phyloP scores from a whole-genome alignment of 2,329 filamentous ascomycete genomes.

The Ophiostoma quercus region DNA sequence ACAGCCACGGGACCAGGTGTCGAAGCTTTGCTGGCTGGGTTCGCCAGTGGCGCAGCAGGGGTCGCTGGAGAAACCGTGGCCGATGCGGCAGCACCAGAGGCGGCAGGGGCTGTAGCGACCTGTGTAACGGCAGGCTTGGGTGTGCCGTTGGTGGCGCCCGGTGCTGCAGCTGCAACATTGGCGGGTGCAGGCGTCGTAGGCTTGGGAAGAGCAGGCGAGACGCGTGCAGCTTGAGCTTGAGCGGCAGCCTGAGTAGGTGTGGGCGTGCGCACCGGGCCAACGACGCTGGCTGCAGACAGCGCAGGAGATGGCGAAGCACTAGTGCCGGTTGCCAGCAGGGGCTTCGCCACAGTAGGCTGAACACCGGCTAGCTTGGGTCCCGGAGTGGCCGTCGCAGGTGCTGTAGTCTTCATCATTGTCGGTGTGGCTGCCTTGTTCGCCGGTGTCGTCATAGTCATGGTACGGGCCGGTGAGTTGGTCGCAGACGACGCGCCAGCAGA shows the following conservation, averaged over 20 bases:
- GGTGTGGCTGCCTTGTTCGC: background rate
- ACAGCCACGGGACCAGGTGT: background rate
- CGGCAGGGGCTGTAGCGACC: background rate
- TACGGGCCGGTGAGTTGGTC: background rate
- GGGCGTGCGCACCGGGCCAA: background rate
- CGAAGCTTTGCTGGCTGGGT: background rate
- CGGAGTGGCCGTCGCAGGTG: background rate
- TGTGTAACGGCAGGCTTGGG: background rate
- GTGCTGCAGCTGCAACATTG: too few relatives aligned
- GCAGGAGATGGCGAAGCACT: background rate
- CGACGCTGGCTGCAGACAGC: background rate
- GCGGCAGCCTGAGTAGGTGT: slow-evolving; percentile 2
- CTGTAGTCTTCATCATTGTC: background rate
- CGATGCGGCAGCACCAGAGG: background rate
- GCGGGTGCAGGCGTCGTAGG: background rate
- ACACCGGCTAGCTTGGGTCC: background rate
- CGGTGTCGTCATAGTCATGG: background rate
- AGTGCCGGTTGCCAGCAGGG: background rate
- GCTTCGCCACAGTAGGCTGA: background rate
- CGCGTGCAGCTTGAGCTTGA: background rate
- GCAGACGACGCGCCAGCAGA: background rate
- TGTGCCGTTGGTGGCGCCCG: background rate
- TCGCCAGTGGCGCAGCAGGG: background rate
- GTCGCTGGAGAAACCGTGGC: background rate
- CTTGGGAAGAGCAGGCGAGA: background rate